Evolutionary conservation across 768 basidiomycete genomes (phyloP), one percentile per base, ranked within the genome.

Genomic region (Panellus pusillus): DNA sequence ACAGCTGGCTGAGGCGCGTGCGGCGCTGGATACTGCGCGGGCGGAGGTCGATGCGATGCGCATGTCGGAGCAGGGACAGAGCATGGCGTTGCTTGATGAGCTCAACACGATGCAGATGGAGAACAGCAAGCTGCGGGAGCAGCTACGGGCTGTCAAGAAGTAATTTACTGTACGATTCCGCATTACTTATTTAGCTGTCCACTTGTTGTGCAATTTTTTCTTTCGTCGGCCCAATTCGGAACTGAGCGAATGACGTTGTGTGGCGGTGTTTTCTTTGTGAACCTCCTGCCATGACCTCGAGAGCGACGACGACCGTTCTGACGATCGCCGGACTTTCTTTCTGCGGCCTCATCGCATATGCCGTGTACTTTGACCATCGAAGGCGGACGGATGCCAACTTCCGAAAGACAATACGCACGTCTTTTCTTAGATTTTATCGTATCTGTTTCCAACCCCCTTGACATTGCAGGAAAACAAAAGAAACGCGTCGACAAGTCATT

Each of bases 331-430:
- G 74, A 32, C 68, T 77, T 62, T 74, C 78, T 36, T 78, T 85
- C 18, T 79, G 81, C 40, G 78, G 84, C 42, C 63, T 86, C 36
- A 70, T 89, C 32, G 92, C 85, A 19, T 98, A 98, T 70, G 93
- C 89, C 28, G 79, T 83, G 49, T 98, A 93, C 73, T 99, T 98
- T 65, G 97, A 99, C 78, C 86, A 96, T 76, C 91, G 82, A 75
- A 86, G 97, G 47, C 82, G 95, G 65, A 91, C 89, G 67, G 93
- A 97, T 66, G 71, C 76, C 39, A 78, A 80, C 14, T 99, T 99
- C 80, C 84, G 97, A 68, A 93, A 84, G 74, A 85, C 83, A 67
- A 80, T 98, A 53, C 84, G 94, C 89, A 71, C 81, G 54, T 55
- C 29, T 41, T 44, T 58, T 48, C 42, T 27, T 20, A 19, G 24